phyloP scores from a whole-genome alignment of 441 rosid species.

The Bocquillonia castaneifolia region DNA sequence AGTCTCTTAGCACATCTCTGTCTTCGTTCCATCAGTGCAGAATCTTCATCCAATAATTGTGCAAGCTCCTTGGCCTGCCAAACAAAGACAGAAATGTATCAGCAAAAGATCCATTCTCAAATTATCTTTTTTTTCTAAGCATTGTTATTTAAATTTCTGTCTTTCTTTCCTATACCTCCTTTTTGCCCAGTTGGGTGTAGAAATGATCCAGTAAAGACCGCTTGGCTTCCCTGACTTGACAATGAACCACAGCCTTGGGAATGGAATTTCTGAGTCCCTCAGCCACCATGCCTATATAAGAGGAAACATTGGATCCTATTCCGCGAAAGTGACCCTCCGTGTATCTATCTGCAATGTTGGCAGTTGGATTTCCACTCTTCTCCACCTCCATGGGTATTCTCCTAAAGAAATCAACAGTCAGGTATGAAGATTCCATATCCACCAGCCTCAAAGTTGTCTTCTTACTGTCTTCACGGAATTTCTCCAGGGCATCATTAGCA shows the following conservation, averaged over 20 bases:
- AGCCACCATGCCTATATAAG: constrained; percentile 71
- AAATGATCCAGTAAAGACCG: constrained; percentile 63
- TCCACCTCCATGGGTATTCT: constrained; percentile 73
- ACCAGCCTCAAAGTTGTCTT: constrained; percentile 65
- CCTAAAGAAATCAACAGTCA: constrained; percentile 82
- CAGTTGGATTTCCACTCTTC: constrained; percentile 40
- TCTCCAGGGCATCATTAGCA: constrained; percentile 63
- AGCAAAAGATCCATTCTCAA: background rate
- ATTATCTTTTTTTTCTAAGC: background rate
- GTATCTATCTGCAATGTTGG: constrained; percentile 42
- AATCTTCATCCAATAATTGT: constrained; percentile 54
- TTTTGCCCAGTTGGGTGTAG: constrained; percentile 57
- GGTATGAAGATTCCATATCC: constrained; percentile 87
- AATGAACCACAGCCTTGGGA: constrained; percentile 78
- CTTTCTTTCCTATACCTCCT: constrained; percentile 43
- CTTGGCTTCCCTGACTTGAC: constrained; percentile 81
- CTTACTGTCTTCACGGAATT: constrained; percentile 75
- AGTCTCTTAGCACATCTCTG: constrained; percentile 53
- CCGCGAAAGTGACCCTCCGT: constrained; percentile 67
- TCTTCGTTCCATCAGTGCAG: constrained; percentile 55
- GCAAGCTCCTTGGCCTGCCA: constrained; percentile 50
- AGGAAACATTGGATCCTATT: constrained; percentile 68
- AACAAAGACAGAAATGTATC: background rate
- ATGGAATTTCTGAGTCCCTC: constrained; percentile 63
- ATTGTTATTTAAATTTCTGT: too few relatives aligned